A percentile compares a stretch with the other conserved stretches of the same genome.
phyloP scores from a whole-genome alignment of 352 stramenopile genomes.

The Globisporangium paroecandrum region DNA sequence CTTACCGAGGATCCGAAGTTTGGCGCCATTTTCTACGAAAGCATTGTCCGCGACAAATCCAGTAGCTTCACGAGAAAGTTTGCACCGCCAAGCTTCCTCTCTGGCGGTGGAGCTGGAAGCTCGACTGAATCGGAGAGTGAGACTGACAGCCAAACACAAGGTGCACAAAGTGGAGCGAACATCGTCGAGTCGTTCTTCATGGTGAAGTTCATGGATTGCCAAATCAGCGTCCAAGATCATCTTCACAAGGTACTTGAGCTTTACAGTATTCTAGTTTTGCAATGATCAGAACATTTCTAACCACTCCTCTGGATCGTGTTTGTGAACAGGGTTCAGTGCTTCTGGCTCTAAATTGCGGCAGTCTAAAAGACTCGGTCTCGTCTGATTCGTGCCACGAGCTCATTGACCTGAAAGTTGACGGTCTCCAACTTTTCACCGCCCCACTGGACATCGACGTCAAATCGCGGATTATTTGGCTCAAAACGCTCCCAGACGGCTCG shows the following conservation, averaged over 20 bases:
- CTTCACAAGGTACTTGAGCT: constrained; percentile 40
- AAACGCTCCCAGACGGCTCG: constrained; percentile 45
- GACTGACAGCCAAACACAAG: neutral
- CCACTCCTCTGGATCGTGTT: neutral
- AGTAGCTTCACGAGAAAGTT: constrained; percentile 11
- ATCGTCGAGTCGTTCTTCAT: constrained; percentile 60
- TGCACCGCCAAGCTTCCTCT: constrained; percentile 3
- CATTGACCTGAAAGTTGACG: constrained; percentile 58
- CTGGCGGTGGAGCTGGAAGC: neutral
- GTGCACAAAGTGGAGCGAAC: neutral
- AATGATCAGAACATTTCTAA: neutral
- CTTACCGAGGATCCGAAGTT: constrained; percentile 73
- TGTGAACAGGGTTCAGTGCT: constrained; percentile 50
- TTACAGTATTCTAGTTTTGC: no score
- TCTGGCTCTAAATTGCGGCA: constrained; percentile 57
- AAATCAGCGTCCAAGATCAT: constrained; percentile 72
- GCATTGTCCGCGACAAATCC: constrained; percentile 27
- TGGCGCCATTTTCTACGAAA: constrained; percentile 46
- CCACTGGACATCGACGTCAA: constrained; percentile 72
- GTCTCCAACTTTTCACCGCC: constrained; percentile 61
- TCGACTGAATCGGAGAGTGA: neutral
- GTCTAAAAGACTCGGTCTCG: constrained; percentile 52
- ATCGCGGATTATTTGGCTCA: constrained; percentile 64
- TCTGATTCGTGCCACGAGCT: constrained; percentile 44
- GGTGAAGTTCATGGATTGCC: constrained; percentile 75